Base-by-base conservation (phyloP, 176 grass and related monocot species). In the Cenchrus purpureus region DNA sequence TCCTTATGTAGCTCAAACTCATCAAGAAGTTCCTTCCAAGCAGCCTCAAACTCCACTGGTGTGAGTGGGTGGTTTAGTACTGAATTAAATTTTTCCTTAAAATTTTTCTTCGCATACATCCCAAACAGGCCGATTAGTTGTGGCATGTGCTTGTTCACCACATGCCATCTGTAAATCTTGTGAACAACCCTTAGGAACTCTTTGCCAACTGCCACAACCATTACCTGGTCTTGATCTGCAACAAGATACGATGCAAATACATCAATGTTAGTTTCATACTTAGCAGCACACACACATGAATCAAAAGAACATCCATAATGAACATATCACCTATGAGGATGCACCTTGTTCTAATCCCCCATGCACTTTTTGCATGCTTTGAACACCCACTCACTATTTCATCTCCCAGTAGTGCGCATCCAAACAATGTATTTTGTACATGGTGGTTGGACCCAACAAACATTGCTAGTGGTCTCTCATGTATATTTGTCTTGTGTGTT, bases 321-420 rank as follows among this genome's bases (percentile, higher is more conserved):
- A 37, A 66, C 14, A 4, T 66, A 59, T 5, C n/a, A 72, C 46
- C 22, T 51, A 22, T 52, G 2, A 52, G 70, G 6, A 73, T 74
- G 3, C 49, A 54, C 9, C 8, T 55, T 16, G 71, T 49, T 10
- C 5, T 16, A 6, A 10, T 74, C 28, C 28, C 0, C 50, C 49
- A 74, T 74, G 50, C 71, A 74, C 8, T 12, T 74, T 31, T 54
- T 54, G 14, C 54, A 74, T 17, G 50, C 7, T 8, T 10, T 20
- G 10, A 74, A 74, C 7, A 74, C 44, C 74, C 74, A 76, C 11
- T 56, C 17, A 16, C 31, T 32, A 32, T 75, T 37, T 75, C 72
- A 29, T 75, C 13, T 19, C 51, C 14, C 0, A 75, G 14, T 0
- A 75, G 12, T 2, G 32, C 73, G 29, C 73, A 76, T 11, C 73